These are phyloP conservation scores for Extremus antarcticus DNA, from an alignment of 495 filamentous ascomycete genomes.

Conservation along the genomic window DNA sequence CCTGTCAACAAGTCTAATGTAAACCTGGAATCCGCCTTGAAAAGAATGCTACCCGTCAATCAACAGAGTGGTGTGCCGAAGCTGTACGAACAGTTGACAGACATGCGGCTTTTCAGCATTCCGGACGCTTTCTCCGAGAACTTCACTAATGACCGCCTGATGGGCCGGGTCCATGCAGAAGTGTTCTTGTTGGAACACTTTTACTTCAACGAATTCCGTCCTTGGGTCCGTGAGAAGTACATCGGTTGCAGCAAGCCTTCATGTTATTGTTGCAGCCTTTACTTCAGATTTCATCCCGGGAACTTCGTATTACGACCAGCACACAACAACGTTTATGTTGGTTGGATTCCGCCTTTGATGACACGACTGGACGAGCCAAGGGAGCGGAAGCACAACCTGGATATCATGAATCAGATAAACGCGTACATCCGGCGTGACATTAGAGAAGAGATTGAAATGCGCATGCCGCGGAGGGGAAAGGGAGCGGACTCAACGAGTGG, in stretches of 20 bases:
- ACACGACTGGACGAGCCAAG: neutral
- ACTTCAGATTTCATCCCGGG: neutral
- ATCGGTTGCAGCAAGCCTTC: constrained; percentile 2
- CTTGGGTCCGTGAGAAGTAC: neutral
- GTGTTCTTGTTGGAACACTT: constrained; percentile 2
- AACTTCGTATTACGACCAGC: neutral
- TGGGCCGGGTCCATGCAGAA: neutral
- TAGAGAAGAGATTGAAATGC: neutral
- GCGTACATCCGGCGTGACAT: neutral
- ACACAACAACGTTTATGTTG: neutral
- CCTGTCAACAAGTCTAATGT: too few species aligned
- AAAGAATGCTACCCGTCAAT: too few species aligned
- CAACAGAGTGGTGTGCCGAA: neutral
- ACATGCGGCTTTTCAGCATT: neutral
- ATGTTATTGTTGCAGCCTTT: constrained; percentile 1
- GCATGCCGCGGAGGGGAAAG: neutral
- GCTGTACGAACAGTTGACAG: neutral
- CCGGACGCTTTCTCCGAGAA: neutral
- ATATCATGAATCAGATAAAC: neutral
- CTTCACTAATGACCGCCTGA: neutral
- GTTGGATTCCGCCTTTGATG: neutral
- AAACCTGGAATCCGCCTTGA: too few species aligned
- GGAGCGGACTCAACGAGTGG: neutral
- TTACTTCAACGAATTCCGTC: neutral
- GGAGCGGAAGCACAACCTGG: neutral